A percentile compares a stretch with the other conserved stretches of the same genome.
These are phyloP conservation scores for Chenopodium album DNA, from an alignment of 148 eudicot genomes.

Conservation along the genomic window DNA sequence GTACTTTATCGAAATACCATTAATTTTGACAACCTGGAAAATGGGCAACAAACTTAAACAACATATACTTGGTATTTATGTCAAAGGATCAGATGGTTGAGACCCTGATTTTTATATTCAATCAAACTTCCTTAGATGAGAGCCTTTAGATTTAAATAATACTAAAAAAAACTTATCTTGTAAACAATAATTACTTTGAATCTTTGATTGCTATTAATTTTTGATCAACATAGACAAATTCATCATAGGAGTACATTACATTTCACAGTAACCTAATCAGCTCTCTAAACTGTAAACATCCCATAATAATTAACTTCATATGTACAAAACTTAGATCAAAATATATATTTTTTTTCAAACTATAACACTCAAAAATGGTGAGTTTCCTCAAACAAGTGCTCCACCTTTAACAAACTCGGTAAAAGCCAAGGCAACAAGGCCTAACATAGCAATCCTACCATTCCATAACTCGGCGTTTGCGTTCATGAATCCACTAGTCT, in stretches of 20 bases:
- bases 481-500: slow-evolving; percentile 45
- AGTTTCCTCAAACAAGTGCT: slow-evolving; percentile 48
- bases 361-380: neutral
- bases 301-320: neutral
- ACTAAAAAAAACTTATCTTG: too few relatives aligned
- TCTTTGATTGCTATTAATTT: too few relatives aligned
- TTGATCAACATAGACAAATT: neutral
- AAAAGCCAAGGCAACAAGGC: slow-evolving; percentile 75
- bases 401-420: slow-evolving; percentile 67
- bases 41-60: too few relatives aligned
- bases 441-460: slow-evolving; percentile 84
- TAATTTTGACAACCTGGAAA: too few relatives aligned
- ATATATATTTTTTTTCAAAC: too few relatives aligned
- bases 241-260: neutral
- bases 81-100: too few relatives aligned
- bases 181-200: too few relatives aligned
- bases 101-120: too few relatives aligned
- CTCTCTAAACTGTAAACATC: neutral
- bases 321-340: neutral
- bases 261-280: neutral
- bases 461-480: slow-evolving; percentile 81
- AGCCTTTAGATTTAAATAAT: too few relatives aligned
- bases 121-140: too few relatives aligned
- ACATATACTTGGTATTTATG: too few relatives aligned
- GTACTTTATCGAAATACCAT: too few relatives aligned